A percentile compares a stretch with the other conserved stretches of the same genome.
Evolutionary conservation across 768 basidiomycete species (phyloP).

Genomic region (Ephemerocybe angulata): DNA sequence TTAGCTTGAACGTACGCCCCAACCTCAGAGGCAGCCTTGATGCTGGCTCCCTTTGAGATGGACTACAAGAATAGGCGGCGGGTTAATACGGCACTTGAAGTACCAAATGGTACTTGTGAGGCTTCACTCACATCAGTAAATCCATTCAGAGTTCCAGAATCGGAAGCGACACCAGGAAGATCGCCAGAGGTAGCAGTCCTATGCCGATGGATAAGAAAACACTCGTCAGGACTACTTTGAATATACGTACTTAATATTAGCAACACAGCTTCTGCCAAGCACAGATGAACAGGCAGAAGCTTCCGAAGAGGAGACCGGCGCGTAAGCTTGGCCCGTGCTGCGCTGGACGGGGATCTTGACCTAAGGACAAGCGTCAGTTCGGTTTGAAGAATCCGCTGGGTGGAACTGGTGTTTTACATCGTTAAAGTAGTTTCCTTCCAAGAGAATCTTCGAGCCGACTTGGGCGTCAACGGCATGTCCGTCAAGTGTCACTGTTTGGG

Average conservation of each 20-base stretch:
- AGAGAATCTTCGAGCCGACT: slow-evolving; percentile 20
- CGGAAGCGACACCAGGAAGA: slow-evolving; percentile 17
- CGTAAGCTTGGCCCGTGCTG: slow-evolving; percentile 18
- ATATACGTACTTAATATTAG: slow-evolving; percentile 16
- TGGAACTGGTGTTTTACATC: slow-evolving; percentile 7
- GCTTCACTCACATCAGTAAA: slow-evolving; percentile 19
- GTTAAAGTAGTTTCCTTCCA: slow-evolving; percentile 27
- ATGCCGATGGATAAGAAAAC: neutral
- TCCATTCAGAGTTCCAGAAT: slow-evolving; percentile 20
- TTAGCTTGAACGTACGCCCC: slow-evolving; percentile 20
- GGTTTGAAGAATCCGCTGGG: too few relatives aligned
- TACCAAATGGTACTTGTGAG: too few relatives aligned
- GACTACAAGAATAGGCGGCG: slow-evolving; percentile 7
- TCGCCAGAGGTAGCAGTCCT: slow-evolving; percentile 15
- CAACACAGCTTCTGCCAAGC: slow-evolving; percentile 19
- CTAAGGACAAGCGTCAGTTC: neutral
- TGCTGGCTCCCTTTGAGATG: slow-evolving; percentile 15
- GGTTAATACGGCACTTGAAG: neutral
- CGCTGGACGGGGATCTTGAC: slow-evolving; percentile 17
- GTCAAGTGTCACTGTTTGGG: slow-evolving; percentile 12
- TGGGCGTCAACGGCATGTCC: slow-evolving; percentile 23
- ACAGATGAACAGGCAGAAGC: slow-evolving; percentile 14
- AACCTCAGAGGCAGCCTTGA: slow-evolving; percentile 19
- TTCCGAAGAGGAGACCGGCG: slow-evolving; percentile 17
- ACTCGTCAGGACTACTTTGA: neutral